Percentiles rank a stretch among this genome's conserved stretches.
phyloP scores from a whole-genome alignment of 2,329 filamentous ascomycete species.

The Escovopsis sp. region DNA sequence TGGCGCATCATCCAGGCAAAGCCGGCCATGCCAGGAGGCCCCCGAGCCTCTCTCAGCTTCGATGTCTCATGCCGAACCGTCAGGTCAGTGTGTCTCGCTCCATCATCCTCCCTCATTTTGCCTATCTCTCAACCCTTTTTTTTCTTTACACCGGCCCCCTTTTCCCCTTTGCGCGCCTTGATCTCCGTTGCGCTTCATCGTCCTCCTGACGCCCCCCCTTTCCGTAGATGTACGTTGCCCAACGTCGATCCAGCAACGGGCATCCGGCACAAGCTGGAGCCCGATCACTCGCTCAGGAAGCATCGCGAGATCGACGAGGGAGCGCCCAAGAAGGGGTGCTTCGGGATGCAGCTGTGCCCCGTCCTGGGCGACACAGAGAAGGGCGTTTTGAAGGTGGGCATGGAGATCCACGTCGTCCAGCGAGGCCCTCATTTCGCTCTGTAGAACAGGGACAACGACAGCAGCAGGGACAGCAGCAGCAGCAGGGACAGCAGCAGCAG shows the following conservation, averaged over 20 bases:
- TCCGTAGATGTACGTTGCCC: conserved; percentile 47
- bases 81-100: no score
- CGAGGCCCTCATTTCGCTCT: conserved; percentile 29
- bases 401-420: conserved; percentile 36
- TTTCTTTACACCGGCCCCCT: no score
- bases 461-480: background rate
- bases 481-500: background rate
- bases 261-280: conserved; percentile 38
- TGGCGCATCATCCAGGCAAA: conserved; percentile 50
- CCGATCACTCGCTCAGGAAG: conserved; percentile 42
- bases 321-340: conserved; percentile 38
- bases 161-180: no score
- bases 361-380: conserved; percentile 27
- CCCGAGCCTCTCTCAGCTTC: conserved; percentile 20
- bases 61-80: conserved; percentile 51
- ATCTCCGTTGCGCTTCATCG: no score
- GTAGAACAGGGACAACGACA: conserved; percentile 5
- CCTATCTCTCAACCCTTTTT: no score
- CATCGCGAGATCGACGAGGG: conserved; percentile 47
- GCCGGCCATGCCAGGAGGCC: conserved; percentile 22
- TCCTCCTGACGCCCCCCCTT: no score
- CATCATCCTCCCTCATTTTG: no score
- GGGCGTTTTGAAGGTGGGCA: conserved; percentile 39
- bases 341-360: conserved; percentile 54
- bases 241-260: conserved; percentile 53